A percentile compares a stretch with the other conserved stretches of the same genome.
Conservation (phyloP, 2,329 filamentous ascomycete genomes). For the Ophiostoma sp. region DNA sequence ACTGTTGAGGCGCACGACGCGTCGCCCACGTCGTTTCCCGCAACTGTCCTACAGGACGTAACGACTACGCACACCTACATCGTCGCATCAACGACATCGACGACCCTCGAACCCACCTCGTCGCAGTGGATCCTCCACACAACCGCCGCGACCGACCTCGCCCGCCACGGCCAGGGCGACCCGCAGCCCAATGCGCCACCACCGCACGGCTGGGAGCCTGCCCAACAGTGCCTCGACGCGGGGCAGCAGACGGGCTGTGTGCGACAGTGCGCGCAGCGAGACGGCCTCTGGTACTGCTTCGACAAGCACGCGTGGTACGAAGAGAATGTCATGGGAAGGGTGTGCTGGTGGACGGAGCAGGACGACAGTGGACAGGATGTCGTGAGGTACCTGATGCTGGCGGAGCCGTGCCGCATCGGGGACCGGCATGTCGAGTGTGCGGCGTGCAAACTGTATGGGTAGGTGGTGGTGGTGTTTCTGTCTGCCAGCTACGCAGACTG, state of each 20-base stretch:
- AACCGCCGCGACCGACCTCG: not conserved
- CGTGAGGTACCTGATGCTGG: constrained; percentile 9
- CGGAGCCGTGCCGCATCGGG: constrained; percentile 7
- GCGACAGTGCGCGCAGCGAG: constrained; percentile 19
- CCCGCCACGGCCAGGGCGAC: not conserved
- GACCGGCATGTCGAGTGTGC: constrained; percentile 12
- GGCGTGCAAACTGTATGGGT: constrained; percentile 14
- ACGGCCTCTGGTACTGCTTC: constrained; percentile 22
- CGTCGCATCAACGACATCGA: not conserved
- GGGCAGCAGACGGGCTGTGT: not conserved
- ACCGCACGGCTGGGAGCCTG: not conserved
- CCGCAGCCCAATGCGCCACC: not conserved
- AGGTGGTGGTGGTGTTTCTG: not conserved
- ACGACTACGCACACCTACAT: constrained; percentile 6
- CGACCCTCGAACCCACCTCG: not conserved
- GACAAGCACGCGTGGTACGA: constrained; percentile 20
- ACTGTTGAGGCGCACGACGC: constrained; percentile 11
- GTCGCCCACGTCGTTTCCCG: constrained; percentile 11
- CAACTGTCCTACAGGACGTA: not conserved
- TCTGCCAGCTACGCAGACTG: not conserved
- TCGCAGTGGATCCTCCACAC: constrained; percentile 14
- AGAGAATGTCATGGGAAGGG: constrained; percentile 23
- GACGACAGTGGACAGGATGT: not conserved
- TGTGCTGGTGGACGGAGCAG: constrained; percentile 19
- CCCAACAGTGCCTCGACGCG: not conserved